Evolutionary conservation across 352 stramenopile genomes (phyloP).

Genomic region (Aphanomyces euteiches): DNA sequence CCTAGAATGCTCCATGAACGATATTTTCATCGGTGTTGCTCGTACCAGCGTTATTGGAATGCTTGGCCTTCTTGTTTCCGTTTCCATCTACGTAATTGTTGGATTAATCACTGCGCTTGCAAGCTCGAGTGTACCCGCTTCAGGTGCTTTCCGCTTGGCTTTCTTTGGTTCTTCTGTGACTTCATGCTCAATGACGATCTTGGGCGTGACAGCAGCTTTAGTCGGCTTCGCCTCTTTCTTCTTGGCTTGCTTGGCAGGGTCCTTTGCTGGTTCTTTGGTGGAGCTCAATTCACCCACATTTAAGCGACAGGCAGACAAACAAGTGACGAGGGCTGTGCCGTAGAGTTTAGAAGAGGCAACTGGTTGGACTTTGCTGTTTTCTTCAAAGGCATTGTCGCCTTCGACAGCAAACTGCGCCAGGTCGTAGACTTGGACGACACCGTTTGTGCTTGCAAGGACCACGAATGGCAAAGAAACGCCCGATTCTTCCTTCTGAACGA

Average conservation of each 20-base stretch:
- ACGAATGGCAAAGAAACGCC: slow-evolving; percentile 49
- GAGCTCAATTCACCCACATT: neutral
- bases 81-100: no score
- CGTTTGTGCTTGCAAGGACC: slow-evolving; percentile 69
- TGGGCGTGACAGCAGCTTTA: slow-evolving; percentile 34
- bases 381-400: slow-evolving; percentile 42
- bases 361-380: slow-evolving; percentile 43
- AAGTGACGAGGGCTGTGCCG: slow-evolving; percentile 71
- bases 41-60: no score
- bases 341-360: slow-evolving; percentile 60
- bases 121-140: no score
- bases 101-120: no score
- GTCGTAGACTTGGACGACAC: slow-evolving; percentile 78
- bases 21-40: no score
- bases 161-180: slow-evolving; percentile 13
- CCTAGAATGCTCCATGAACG: no score
- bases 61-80: no score
- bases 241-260: slow-evolving; percentile 30
- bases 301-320: slow-evolving; percentile 56
- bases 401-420: slow-evolving; percentile 55
- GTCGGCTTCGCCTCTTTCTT: slow-evolving; percentile 50
- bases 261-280: slow-evolving; percentile 25
- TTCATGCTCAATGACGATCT: slow-evolving; percentile 67
- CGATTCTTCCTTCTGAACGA: slow-evolving; percentile 62
- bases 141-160: slow-evolving; percentile 17